These are phyloP conservation scores for Crithidia brevicula DNA, from an alignment of 208 protist genomes.

Conservation along the genomic window DNA sequence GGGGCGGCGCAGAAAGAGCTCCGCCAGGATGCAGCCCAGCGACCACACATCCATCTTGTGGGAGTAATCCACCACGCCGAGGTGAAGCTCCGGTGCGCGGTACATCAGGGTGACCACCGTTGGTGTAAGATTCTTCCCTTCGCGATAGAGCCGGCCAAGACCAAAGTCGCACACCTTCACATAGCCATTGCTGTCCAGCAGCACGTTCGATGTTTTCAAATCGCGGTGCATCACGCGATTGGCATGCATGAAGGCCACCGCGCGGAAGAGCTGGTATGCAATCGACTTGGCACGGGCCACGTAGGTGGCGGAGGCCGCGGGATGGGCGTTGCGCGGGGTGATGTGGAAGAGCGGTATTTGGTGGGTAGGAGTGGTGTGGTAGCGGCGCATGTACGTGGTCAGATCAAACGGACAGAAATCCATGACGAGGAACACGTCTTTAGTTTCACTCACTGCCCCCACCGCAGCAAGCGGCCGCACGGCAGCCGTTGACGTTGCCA, in stretches of 20 bases:
- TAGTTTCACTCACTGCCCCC: conserved; percentile 9
- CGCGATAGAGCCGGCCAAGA: conserved; percentile 82
- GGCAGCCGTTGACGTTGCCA: background rate
- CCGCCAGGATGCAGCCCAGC: conserved; percentile 97
- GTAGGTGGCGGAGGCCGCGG: conserved; percentile 50
- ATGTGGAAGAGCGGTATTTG: conserved; percentile 62
- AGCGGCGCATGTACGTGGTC: conserved; percentile 65
- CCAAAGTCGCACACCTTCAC: conserved; percentile 93
- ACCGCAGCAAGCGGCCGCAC: conserved; percentile 19
- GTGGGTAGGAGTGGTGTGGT: conserved; percentile 11
- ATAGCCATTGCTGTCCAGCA: conserved; percentile 61
- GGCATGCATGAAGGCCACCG: conserved; percentile 78
- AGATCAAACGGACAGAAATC: conserved; percentile 83
- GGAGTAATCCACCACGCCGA: conserved; percentile 87
- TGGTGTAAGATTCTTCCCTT: conserved; percentile 78
- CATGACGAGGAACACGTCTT: conserved; percentile 88
- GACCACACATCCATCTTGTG: conserved; percentile 97
- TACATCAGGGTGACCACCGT: conserved; percentile 97
- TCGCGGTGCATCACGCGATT: conserved; percentile 89
- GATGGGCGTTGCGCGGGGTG: conserved; percentile 59
- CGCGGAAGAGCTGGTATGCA: conserved; percentile 72
- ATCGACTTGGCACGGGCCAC: conserved; percentile 84
- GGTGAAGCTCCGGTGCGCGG: conserved; percentile 94
- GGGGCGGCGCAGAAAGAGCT: conserved; percentile 97
- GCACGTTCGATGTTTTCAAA: conserved; percentile 90